Evolutionary conservation across 2,329 filamentous ascomycete genomes (phyloP).

Genomic region (Colletotrichum tabaci): DNA sequence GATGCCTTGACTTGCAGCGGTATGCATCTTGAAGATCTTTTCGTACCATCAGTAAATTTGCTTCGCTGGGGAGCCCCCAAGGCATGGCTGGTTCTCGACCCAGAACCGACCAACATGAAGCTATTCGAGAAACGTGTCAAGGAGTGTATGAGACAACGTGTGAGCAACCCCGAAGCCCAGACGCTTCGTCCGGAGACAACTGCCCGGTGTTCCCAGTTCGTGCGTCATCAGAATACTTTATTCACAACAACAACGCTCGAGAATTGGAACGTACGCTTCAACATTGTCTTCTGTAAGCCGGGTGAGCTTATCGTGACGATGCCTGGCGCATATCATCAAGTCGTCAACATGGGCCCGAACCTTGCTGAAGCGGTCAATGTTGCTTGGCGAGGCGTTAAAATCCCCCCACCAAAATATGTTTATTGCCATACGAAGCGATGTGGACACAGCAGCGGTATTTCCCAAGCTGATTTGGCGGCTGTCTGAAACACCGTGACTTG

Average conservation of each 20-base stretch:
- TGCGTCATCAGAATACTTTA: slow-evolving; percentile 2
- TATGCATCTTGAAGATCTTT: slow-evolving; percentile 14
- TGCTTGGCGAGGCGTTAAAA: not conserved
- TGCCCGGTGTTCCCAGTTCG: slow-evolving; percentile 5
- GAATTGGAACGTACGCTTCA: not conserved
- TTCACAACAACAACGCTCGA: slow-evolving; percentile 5
- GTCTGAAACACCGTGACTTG: not conserved
- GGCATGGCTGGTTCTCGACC: slow-evolving; percentile 4
- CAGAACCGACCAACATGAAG: slow-evolving; percentile 1
- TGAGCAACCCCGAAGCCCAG: not conserved
- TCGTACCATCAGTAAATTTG: slow-evolving; percentile 6
- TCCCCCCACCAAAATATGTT: not conserved
- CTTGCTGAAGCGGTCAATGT: slow-evolving; percentile 12
- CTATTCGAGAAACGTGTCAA: not conserved
- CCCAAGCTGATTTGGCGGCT: not conserved
- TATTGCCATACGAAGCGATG: not conserved
- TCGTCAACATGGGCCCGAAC: slow-evolving; percentile 8
- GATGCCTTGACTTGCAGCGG: slow-evolving; percentile 12
- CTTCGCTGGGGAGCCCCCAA: slow-evolving; percentile 15
- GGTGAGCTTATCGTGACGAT: slow-evolving; percentile 7
- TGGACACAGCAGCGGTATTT: slow-evolving; percentile 4
- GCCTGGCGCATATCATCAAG: slow-evolving; percentile 8
- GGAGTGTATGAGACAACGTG: not conserved
- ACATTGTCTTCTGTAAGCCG: not conserved
- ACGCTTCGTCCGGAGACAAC: not conserved